Base-by-base conservation (phyloP, 345 rosid species). In the Viola odorata region DNA sequence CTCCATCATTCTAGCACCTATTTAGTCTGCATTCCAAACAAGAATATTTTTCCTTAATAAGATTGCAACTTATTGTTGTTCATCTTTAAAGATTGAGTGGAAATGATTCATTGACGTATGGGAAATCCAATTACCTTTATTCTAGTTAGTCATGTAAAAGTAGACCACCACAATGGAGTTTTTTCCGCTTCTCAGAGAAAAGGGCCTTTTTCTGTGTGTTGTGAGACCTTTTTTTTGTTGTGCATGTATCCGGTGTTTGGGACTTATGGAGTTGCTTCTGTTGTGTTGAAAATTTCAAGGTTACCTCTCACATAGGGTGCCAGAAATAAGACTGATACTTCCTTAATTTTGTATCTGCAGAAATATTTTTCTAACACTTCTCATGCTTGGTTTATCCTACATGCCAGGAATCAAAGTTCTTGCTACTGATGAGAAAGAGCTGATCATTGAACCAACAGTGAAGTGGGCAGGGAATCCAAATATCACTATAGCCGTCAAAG, bases 401-500 rank as follows among this genome's bases (percentile, higher is more conserved):
- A 7, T 50, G 41, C 37, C 72, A 73, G 77, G 72, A 44, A 67
- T 73, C 50, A 73, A 73, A 63, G 76, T 72, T 40, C 67, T 57
- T 58, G 11, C 53, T 12, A 72, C 72, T 5, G 76, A 62, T 40
- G 76, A 73, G 62, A 73, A 73, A 41, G 77, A 73, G 44, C 14
- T 73, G 66, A 73, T 73, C 11, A 67, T 73, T 37, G 77, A 73
- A 59, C 66, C 68, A 4, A 37, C 41, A 10, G 0, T 73, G 57
- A 73, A 73, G 49, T 73, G 77, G 77, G 77, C 77, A n/a, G 77
- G 77, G 37, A 73, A 73, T 63, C 77, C 73, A 39, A 58, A 73
- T 38, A 16, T 73, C 55, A 53, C 16, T 17, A 44, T 73, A 53
- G 69, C 62, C 41, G 66, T 58, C 44, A 73, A 73, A 63, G 72